These are phyloP conservation scores for Polyplosphaeria fusca DNA, from an alignment of 495 filamentous ascomycete species.

Conservation along the genomic window DNA sequence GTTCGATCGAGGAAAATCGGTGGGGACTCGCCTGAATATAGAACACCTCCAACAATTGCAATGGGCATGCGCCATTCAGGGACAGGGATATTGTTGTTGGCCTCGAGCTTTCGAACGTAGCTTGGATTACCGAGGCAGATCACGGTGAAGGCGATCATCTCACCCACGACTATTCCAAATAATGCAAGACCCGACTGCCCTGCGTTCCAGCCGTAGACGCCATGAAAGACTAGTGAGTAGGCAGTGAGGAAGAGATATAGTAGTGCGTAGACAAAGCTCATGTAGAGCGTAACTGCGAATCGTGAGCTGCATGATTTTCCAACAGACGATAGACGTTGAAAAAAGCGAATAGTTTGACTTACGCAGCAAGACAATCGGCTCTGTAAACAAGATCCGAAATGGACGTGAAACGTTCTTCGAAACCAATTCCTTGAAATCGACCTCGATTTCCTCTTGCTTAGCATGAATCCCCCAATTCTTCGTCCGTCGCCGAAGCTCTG, in stretches of 20 bases:
- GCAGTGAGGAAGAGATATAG: constrained; percentile 50
- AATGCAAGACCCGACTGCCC: constrained; percentile 45
- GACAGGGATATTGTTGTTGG: constrained; percentile 31
- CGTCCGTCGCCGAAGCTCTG: constrained; percentile 42
- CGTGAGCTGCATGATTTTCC: too few species aligned
- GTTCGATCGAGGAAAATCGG: background rate
- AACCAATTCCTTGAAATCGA: constrained; percentile 41
- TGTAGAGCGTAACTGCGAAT: background rate
- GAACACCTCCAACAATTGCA: constrained; percentile 15
- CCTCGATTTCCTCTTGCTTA: constrained; percentile 49
- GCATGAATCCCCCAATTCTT: constrained; percentile 50
- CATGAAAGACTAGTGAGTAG: constrained; percentile 47
- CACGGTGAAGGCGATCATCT: constrained; percentile 41
- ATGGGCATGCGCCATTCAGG: constrained; percentile 30
- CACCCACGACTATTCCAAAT: constrained; percentile 48
- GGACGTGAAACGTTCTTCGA: constrained; percentile 48
- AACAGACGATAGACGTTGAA: too few species aligned
- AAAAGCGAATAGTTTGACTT: too few species aligned
- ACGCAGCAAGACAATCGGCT: constrained; percentile 47
- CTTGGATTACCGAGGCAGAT: constrained; percentile 34
- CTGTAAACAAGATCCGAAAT: constrained; percentile 46
- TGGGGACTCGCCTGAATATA: constrained; percentile 12
- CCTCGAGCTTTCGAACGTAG: constrained; percentile 57
- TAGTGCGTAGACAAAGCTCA: constrained; percentile 35
- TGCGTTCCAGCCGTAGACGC: constrained; percentile 41